Conservation (phyloP, 176 grass and related monocot species). For the Cocos nucifera region DNA sequence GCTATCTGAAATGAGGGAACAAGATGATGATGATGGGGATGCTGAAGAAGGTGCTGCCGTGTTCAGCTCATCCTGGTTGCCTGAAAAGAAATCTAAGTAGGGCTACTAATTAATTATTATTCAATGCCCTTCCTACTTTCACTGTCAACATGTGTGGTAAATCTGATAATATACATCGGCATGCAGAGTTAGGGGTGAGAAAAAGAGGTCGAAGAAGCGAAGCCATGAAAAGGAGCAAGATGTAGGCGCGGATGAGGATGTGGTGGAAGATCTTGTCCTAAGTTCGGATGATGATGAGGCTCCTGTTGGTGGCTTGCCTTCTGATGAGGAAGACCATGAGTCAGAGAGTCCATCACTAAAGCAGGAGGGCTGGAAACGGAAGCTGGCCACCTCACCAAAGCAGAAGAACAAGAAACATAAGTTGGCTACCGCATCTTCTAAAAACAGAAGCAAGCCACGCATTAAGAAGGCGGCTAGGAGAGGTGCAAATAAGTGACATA, state of each 20-base stretch:
- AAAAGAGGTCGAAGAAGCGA: constrained; percentile 58
- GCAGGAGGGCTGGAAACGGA: constrained; percentile 36
- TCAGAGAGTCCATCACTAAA: constrained; percentile 3
- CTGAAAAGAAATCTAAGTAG: constrained; percentile 77
- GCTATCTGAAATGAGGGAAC: constrained; percentile 45
- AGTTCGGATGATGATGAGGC: constrained; percentile 41
- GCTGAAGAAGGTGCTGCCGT: constrained; percentile 47
- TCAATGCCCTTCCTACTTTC: not conserved
- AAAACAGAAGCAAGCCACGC: constrained; percentile 36
- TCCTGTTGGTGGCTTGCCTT: constrained; percentile 17
- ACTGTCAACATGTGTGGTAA: too few relatives aligned
- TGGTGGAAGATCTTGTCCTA: constrained; percentile 72
- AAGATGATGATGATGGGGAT: constrained; percentile 39
- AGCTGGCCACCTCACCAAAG: constrained; percentile 17
- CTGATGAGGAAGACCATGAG: constrained; percentile 36
- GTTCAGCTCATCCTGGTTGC: constrained; percentile 64
- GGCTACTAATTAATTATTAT: not conserved
- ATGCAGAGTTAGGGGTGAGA: constrained; percentile 32
- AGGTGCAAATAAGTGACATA: constrained; percentile 2
- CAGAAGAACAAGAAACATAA: constrained; percentile 25
- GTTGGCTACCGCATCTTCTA: constrained; percentile 8
- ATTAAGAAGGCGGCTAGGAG: constrained; percentile 54
- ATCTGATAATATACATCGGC: too few relatives aligned
- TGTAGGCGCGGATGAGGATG: constrained; percentile 46
- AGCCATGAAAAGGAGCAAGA: constrained; percentile 23